These are phyloP conservation scores for Aspergillus wentii DNA, from an alignment of 495 filamentous ascomycete genomes.

Conservation along the genomic window DNA sequence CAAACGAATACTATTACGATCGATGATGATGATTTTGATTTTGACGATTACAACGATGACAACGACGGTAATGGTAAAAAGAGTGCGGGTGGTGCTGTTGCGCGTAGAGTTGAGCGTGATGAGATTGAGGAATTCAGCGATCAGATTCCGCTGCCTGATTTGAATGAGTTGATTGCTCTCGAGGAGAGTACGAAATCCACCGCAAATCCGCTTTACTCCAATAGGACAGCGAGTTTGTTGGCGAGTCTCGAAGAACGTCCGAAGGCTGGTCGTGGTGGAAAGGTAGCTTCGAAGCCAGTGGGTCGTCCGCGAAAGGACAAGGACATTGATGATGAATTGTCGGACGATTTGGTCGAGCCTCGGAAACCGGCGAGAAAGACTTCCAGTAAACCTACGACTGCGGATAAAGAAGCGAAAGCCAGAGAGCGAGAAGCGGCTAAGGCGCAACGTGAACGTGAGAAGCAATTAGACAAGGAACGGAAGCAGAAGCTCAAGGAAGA, in stretches of 20 bases:
- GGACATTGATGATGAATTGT: conserved; percentile 10
- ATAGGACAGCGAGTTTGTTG: conserved; percentile 35
- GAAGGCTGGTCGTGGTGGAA: conserved; percentile 3
- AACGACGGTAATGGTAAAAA: not conserved
- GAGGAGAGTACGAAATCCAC: conserved; percentile 2
- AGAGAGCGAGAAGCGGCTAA: conserved; percentile 46
- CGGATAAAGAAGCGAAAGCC: conserved; percentile 51
- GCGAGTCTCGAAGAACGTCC: conserved; percentile 20
- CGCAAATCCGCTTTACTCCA: conserved; percentile 23
- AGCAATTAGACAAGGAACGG: conserved; percentile 43
- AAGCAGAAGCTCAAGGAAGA: conserved; percentile 49
- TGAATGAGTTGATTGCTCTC: conserved; percentile 22
- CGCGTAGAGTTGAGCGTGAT: conserved; percentile 16
- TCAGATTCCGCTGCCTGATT: conserved; percentile 22
- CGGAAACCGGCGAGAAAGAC: conserved; percentile 18
- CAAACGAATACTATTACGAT: conserved; percentile 27
- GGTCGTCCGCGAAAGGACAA: conserved; percentile 2
- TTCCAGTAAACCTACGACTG: conserved; percentile 27
- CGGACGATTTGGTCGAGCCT: conserved; percentile 20
- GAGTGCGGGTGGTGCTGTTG: not conserved
- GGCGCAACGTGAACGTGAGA: conserved; percentile 39
- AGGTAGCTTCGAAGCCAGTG: conserved; percentile 3
- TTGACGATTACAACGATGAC: conserved; percentile 6
- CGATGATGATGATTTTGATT: conserved; percentile 29
- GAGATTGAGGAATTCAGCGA: conserved; percentile 39